A percentile compares a stretch with the other conserved stretches of the same genome.
phyloP scores from a whole-genome alignment of 2,329 filamentous ascomycete species.

The Colletotrichum noveboracense region DNA sequence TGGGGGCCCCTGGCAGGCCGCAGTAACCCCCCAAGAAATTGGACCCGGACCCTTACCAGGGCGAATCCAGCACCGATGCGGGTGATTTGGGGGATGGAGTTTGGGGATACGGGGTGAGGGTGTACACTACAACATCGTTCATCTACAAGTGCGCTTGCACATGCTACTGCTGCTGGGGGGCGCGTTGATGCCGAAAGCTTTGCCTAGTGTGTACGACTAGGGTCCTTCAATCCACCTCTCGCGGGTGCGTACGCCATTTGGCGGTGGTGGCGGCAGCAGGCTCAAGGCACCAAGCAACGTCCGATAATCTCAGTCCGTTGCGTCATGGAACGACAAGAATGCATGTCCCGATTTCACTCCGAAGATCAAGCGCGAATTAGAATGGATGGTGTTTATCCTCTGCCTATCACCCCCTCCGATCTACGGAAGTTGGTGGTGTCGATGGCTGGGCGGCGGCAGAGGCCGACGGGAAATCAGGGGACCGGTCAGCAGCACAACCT shows the following conservation, averaged over 20 bases:
- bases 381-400: neutral
- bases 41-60: constrained; percentile 21
- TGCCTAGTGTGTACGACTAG: neutral
- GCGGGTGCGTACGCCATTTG: neutral
- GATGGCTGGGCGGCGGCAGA: constrained; percentile 1
- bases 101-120: constrained; percentile 1
- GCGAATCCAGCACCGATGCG: constrained; percentile 12
- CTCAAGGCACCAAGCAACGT: neutral
- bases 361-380: neutral
- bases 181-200: neutral
- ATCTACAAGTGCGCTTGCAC: constrained; percentile 8
- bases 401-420: constrained; percentile 7
- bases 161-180: neutral
- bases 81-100: constrained; percentile 15
- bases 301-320: neutral
- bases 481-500: neutral
- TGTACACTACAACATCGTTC: neutral
- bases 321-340: constrained; percentile 7
- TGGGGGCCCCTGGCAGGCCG: constrained; percentile 9
- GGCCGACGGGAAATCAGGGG: constrained; percentile 6
- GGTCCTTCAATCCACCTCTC: neutral
- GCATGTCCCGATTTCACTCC: neutral
- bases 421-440: constrained; percentile 7
- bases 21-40: constrained; percentile 8
- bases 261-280: neutral